Evolutionary conservation across 2,329 filamentous ascomycete genomes (phyloP).

Genomic region (Apiospora hydei): DNA sequence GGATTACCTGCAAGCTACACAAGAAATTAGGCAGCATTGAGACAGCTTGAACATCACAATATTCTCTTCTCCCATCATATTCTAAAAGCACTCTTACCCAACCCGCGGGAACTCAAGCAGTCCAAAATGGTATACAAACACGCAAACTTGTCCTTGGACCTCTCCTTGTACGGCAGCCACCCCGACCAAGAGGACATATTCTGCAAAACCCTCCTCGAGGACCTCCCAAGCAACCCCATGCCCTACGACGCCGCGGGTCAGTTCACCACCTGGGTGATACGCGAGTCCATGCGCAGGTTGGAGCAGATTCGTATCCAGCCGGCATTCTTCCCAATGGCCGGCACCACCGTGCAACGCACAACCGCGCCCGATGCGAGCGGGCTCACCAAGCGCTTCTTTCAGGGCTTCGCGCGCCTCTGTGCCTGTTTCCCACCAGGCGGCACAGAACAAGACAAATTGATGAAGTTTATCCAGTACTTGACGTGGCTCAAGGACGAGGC

Average conservation of each 20-base stretch:
- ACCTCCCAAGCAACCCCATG: background rate
- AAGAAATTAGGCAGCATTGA: too few species aligned
- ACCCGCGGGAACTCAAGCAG: background rate
- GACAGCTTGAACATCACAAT: too few species aligned
- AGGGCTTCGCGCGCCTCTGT: conserved; percentile 28
- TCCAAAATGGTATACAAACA: background rate
- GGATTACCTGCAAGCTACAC: background rate
- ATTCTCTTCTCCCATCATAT: background rate
- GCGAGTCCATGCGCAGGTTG: conserved; percentile 26
- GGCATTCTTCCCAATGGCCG: conserved; percentile 23
- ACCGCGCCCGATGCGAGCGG: conserved; percentile 28
- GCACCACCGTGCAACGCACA: background rate
- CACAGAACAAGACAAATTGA: background rate
- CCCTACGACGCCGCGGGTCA: background rate
- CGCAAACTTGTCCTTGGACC: background rate
- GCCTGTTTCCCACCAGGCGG: conserved; percentile 28
- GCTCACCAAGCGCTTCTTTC: conserved; percentile 29
- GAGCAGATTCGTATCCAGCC: conserved; percentile 24
- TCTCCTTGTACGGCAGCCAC: background rate
- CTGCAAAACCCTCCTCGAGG: background rate
- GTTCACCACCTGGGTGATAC: conserved; percentile 28
- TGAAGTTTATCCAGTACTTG: background rate
- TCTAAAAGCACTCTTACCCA: background rate
- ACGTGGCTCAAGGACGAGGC: background rate
- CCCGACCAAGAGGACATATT: background rate